Base-by-base conservation (phyloP, 148 eudicot species). In the Chenopodium berlandieri region DNA sequence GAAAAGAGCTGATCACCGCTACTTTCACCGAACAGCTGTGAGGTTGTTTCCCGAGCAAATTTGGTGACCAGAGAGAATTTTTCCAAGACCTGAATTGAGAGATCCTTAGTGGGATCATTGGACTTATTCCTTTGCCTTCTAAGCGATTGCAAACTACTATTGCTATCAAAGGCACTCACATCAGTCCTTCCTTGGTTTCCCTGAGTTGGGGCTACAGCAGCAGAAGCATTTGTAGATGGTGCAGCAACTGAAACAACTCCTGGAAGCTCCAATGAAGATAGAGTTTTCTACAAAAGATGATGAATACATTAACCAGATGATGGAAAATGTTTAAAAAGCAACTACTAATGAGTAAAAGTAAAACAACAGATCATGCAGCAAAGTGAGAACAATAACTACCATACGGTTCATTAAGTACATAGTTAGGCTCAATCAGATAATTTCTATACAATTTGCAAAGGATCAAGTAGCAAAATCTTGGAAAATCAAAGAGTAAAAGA, bases 11-110 rank as follows among this genome's bases (percentile, higher is more conserved):
- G 85, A 72, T 89, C 97, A 81, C 85, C 80, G 75, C 89, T 82
- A 82, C 37, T 85, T 79, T 95, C 99, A 83, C 97, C 91, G 73
- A 96, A 90, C 80, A 96, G 88, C 78, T 92, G 97, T 12, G 98
- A 90, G 81, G 97, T 92, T 79, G 99, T 96, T 86, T 96, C 98
- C 87, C 99, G 93, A 76, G 99, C 99, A 91, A 96, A 91, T 88
- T 90, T 90, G 71, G 99, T 96, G 73, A 96, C 98, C 83, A 91
- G 97, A 83, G 99, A 96, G 83, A 96, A 96, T 82, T 94, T 96
- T 86, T 96, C 99, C 84, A 96, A 84, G 31, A 96, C 98, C 81
- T 94, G 95, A 73, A 96, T 94, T 31, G 99, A 91, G 76, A 96
- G 73, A 88, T 96, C 98, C 64, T 91, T 91, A 79, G 92, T 92